Percentiles rank a stretch among this genome's conserved stretches.
Evolutionary conservation across 2,329 filamentous ascomycete species (phyloP).

Genomic region (Podosphaera aphanis): DNA sequence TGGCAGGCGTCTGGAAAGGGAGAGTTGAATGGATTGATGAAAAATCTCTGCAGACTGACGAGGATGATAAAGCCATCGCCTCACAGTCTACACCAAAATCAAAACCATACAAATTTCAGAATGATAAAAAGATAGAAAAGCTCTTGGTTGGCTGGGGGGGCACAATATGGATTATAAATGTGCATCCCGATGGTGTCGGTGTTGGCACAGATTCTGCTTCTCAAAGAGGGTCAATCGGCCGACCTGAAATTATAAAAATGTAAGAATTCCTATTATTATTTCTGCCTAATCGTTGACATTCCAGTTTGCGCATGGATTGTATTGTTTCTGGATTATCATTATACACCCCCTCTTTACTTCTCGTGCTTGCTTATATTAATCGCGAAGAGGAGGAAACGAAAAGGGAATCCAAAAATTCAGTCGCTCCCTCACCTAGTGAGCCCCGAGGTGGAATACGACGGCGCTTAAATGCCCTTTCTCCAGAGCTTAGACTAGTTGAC

Average conservation of each 20-base stretch:
- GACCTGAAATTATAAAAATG: conserved; percentile 81
- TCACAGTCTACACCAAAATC: conserved; percentile 25
- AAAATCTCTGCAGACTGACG: conserved; percentile 48
- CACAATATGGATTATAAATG: conserved; percentile 85
- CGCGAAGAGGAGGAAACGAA: conserved; percentile 21
- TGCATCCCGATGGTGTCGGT: conserved; percentile 51
- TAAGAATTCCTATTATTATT: conserved; percentile 24
- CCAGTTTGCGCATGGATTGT: conserved; percentile 78
- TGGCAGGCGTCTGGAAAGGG: conserved; percentile 89
- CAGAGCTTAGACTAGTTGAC: conserved; percentile 79
- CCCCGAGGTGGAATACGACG: conserved; percentile 43
- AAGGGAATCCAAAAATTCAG: conserved; percentile 19
- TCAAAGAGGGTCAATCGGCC: conserved; percentile 49
- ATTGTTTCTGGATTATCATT: conserved; percentile 92
- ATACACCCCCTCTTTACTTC: conserved; percentile 76
- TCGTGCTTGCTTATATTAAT: conserved; percentile 76
- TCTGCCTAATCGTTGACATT: background rate
- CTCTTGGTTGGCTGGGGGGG: conserved; percentile 87
- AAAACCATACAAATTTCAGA: conserved; percentile 25
- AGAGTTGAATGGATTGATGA: conserved; percentile 86
- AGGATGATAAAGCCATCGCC: conserved; percentile 22
- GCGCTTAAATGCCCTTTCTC: conserved; percentile 57
- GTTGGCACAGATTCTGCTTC: conserved; percentile 32
- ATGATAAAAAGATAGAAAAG: conserved; percentile 39
- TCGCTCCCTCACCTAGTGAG: conserved; percentile 28